A percentile compares a stretch with the other conserved stretches of the same genome.
Conservation (phyloP, 805 yeast species). For the Kluyveromyces wickerhamii region DNA sequence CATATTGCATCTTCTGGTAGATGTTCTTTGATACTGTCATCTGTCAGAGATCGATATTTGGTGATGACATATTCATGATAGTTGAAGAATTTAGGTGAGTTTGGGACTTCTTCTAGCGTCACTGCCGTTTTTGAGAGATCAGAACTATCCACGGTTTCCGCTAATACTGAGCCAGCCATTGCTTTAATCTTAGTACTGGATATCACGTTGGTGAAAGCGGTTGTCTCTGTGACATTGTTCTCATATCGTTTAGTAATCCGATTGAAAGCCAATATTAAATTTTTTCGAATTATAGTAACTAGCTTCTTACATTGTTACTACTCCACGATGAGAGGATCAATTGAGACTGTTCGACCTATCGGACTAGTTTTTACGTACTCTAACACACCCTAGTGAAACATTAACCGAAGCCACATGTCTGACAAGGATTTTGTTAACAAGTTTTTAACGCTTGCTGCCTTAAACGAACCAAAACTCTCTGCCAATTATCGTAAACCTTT, state of each 20-base stretch:
- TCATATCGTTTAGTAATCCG: no score
- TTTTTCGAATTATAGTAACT: no score
- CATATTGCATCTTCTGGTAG: conserved; percentile 34
- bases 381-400: no score
- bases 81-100: conserved; percentile 45
- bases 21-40: conserved; percentile 15
- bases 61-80: conserved; percentile 52
- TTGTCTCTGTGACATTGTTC: no score
- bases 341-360: no score
- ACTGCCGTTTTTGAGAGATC: conserved; percentile 1
- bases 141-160: conserved; percentile 1
- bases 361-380: no score
- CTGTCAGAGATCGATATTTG: conserved; percentile 24
- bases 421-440: conserved; percentile 43
- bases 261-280: no score
- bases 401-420: no score
- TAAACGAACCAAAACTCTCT: conserved; percentile 32
- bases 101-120: conserved; percentile 1
- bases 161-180: neutral
- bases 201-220: no score
- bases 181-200: no score
- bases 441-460: conserved; percentile 40
- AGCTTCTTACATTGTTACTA: no score
- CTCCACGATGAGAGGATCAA: no score
- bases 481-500: conserved; percentile 26